phyloP scores from a whole-genome alignment of 75 land plant species.

The Picea sitchensis region DNA sequence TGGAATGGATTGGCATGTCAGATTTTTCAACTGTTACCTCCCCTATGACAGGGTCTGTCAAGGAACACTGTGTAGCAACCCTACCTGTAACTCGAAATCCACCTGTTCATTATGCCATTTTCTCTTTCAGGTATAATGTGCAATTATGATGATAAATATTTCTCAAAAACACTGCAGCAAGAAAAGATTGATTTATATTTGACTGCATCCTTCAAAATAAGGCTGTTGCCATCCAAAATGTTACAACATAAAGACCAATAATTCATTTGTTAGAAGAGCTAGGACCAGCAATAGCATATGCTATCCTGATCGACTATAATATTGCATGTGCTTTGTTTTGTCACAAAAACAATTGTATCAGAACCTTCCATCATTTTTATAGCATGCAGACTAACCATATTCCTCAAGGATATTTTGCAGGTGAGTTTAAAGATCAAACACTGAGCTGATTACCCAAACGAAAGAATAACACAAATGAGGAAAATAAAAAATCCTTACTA shows the following conservation, averaged over 20 bases:
- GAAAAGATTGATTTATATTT: not conserved
- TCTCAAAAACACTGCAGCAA: not conserved
- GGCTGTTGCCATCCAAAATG: not conserved
- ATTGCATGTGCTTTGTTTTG: not conserved
- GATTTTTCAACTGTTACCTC: constrained; percentile 73
- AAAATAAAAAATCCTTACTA: too few relatives aligned
- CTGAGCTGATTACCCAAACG: not conserved
- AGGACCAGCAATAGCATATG: not conserved
- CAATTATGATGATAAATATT: not conserved
- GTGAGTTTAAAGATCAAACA: not conserved
- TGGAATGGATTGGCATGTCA: constrained; percentile 65
- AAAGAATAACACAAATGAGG: too few relatives aligned
- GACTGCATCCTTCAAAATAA: not conserved
- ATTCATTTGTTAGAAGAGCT: not conserved
- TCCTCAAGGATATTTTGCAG: not conserved
- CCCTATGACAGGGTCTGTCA: constrained; percentile 66
- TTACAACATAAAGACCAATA: not conserved
- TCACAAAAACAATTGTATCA: not conserved
- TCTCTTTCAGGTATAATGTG: constrained; percentile 2
- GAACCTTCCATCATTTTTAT: not conserved
- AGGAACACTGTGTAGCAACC: constrained; percentile 58
- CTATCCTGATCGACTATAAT: not conserved
- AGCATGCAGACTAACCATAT: not conserved
- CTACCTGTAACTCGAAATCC: constrained; percentile 71
- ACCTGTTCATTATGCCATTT: constrained; percentile 33